Evolutionary conservation across 495 filamentous ascomycete genomes (phyloP).

Genomic region (Xylaria curta): DNA sequence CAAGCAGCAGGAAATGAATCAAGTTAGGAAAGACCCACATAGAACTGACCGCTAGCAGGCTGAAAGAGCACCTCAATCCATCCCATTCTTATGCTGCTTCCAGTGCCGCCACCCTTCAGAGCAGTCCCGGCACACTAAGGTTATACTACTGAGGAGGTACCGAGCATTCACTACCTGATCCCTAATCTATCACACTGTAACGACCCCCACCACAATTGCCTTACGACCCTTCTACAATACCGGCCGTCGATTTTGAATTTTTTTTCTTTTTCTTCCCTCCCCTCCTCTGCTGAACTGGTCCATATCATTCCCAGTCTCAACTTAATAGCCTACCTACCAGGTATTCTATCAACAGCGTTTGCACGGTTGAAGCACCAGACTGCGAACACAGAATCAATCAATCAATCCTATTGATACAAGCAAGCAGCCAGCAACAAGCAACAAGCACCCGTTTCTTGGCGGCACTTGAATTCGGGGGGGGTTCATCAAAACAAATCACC

Average conservation of each 20-base stretch:
- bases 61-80: conserved; percentile 36
- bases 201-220: background rate
- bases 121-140: conserved; percentile 13
- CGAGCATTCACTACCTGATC: background rate
- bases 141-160: background rate
- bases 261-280: conserved; percentile 5
- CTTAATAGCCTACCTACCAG: background rate
- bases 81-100: conserved; percentile 41
- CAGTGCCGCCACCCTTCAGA: conserved; percentile 22
- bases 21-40: conserved; percentile 13
- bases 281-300: conserved; percentile 2
- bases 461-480: conserved; percentile 28
- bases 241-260: conserved; percentile 7
- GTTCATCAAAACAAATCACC: conserved; percentile 45
- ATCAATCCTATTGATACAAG: conserved; percentile 33
- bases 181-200: conserved; percentile 7
- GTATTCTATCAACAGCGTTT: background rate
- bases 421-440: conserved; percentile 29
- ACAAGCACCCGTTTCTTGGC: conserved; percentile 16
- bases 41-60: conserved; percentile 33
- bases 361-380: background rate
- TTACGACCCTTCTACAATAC: background rate
- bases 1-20: background rate
- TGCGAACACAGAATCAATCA: background rate
- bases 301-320: background rate